Conservation (phyloP, 176 grass and related monocot species). For the Avena sativa region DNA sequence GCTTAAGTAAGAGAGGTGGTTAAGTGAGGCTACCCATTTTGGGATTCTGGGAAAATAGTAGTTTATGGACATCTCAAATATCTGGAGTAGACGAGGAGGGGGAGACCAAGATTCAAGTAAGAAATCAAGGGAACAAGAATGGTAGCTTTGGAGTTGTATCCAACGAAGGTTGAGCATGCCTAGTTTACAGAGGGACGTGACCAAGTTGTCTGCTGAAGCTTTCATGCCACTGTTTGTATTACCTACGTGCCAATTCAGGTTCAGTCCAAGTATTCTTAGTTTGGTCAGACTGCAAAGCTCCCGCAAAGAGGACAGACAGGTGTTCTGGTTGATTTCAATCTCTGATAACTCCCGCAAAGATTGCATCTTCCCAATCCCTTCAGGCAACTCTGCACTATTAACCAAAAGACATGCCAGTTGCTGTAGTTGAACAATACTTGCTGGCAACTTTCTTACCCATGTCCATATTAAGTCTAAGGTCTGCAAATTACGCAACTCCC, state of each 20-base stretch:
- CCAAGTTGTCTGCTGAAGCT: neutral
- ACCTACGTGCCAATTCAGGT: neutral
- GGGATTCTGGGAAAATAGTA: constrained; percentile 25
- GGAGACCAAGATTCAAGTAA: constrained; percentile 20
- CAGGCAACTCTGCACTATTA: constrained; percentile 7
- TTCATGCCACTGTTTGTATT: neutral
- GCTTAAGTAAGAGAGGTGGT: neutral
- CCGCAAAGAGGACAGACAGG: neutral
- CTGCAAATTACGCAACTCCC: constrained; percentile 34
- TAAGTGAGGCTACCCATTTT: neutral
- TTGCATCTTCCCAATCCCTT: constrained; percentile 19
- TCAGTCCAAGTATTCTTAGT: constrained; percentile 7
- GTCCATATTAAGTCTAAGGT: constrained; percentile 43
- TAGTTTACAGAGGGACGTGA: neutral
- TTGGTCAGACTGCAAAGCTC: constrained; percentile 14
- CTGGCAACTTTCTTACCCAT: constrained; percentile 1
- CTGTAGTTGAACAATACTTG: constrained; percentile 25
- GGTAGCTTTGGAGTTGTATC: neutral
- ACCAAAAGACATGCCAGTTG: neutral
- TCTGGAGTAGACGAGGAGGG: neutral
- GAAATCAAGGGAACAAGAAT: neutral
- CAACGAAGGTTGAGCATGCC: neutral
- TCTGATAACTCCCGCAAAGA: constrained; percentile 21
- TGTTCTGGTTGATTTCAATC: constrained; percentile 28
- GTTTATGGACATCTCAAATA: constrained; percentile 11